phyloP scores from a whole-genome alignment of 257 asterid species.

The Salvia rosmarinus region DNA sequence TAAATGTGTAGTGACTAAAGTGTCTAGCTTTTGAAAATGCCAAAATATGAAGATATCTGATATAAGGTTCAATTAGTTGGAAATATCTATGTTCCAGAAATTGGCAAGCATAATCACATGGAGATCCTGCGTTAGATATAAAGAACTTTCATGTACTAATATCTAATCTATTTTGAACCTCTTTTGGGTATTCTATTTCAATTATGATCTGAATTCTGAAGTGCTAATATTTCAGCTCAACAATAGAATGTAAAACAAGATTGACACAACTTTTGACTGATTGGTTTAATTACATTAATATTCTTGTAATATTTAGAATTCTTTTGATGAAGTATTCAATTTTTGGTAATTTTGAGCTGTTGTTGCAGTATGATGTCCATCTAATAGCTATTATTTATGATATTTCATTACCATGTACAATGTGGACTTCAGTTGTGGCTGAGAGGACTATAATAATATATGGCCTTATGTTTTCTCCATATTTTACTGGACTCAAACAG shows the following conservation, averaged over 20 bases:
- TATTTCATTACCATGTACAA: background rate
- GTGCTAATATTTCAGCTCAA: background rate
- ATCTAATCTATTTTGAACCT: background rate
- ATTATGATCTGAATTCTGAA: background rate
- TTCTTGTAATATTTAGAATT: background rate
- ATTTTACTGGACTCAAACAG: conserved; percentile 13
- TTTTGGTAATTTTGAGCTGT: background rate
- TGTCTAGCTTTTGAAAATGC: background rate
- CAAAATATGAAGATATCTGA: background rate
- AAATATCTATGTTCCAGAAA: background rate
- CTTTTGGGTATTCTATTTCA: background rate
- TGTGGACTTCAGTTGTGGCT: background rate
- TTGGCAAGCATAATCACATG: background rate
- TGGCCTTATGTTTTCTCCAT: background rate
- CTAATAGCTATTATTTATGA: background rate
- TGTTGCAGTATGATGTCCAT: background rate
- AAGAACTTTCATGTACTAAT: conserved; percentile 1
- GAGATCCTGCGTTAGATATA: background rate
- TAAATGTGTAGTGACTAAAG: background rate
- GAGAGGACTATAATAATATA: background rate
- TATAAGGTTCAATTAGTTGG: background rate
- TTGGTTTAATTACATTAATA: background rate
- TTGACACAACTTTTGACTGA: background rate
- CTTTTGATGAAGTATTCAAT: background rate
- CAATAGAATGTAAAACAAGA: background rate